Evolutionary conservation across 305 asterid species (phyloP), one percentile per base, ranked within the genome.

Genomic region (Galium porrigens): DNA sequence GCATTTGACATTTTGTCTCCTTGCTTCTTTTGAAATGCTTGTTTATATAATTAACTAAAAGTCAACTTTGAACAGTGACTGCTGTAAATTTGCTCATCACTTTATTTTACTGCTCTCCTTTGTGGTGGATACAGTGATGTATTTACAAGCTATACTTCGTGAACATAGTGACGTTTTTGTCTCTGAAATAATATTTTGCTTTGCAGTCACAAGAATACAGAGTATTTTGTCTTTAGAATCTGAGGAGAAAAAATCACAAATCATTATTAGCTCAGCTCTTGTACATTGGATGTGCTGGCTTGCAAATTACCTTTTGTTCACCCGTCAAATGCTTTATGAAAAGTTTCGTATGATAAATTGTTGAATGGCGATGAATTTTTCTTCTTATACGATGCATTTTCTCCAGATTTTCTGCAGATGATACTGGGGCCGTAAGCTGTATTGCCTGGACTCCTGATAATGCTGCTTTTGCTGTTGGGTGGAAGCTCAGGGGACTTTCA

Each of bases 381-480:
- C 20, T 46, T 69, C 11, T 70, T 64, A 29, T 52, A 33, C 65
- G 61, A 48, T 69, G 20, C 52, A 62, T 61, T 29, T 11, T 71
- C 63, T 73, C 63, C 88, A 94, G 99, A 78, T 94, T 83, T 79
- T 84, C 95, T 41, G 90, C 67, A 32, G 99, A 94, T 72, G 96
- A 94, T 76, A 87, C 96, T 66, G 99, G 99, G 68, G 85, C 96
- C 70, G 97, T 94, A 77, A 94, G 79, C 72, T 94, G 85, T 79
- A 88, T 94, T 74, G 90, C 96, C 34, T 94, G 97, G 99, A 85
- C 97, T 61, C 95, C 97, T 61, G 99, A 94, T 75, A 84, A 80
- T 75, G 85, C 95, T 72, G 94, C 94, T 68, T 94, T 94, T 77
- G 95, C 99, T 68, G 94, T 94, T 84, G 99, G 99, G 79, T 94